phyloP scores from a whole-genome alignment of 495 filamentous ascomycete genomes.

The Podospora appendiculata region DNA sequence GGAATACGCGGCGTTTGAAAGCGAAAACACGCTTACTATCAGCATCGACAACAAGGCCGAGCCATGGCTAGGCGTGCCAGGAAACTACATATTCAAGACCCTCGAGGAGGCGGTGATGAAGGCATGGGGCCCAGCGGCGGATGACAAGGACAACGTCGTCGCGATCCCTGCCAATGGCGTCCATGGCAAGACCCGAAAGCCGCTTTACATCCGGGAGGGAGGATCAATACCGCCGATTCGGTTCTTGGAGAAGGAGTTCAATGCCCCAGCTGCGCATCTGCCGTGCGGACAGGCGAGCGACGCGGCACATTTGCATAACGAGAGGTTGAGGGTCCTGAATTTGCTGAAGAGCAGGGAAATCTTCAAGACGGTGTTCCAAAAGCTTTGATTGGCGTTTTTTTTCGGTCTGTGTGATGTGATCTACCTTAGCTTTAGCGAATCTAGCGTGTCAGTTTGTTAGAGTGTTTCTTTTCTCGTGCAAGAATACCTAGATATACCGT shows the following conservation, averaged over 20 bases:
- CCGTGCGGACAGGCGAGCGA: constrained; percentile 96
- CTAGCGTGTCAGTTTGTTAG: neutral
- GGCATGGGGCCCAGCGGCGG: constrained; percentile 49
- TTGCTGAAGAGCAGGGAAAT: constrained; percentile 88
- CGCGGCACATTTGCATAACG: constrained; percentile 89
- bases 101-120: constrained; percentile 79
- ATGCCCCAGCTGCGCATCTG: constrained; percentile 83
- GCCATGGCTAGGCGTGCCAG: constrained; percentile 89
- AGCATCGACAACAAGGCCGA: constrained; percentile 88
- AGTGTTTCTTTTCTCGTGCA: neutral
- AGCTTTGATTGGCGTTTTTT: constrained; percentile 18
- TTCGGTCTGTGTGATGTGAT: too few relatives aligned
- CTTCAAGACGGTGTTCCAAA: constrained; percentile 72
- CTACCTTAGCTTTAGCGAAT: neutral
- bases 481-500: too few relatives aligned
- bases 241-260: constrained; percentile 92
- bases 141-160: neutral
- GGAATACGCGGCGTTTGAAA: constrained; percentile 66
- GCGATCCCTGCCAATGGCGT: constrained; percentile 6
- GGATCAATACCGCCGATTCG: constrained; percentile 89
- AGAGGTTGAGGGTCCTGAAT: constrained; percentile 79
- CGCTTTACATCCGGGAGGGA: constrained; percentile 91
- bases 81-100: constrained; percentile 84
- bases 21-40: constrained; percentile 73
- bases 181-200: constrained; percentile 36